phyloP scores from a whole-genome alignment of 1,139 yeast species.

The Scheffersomyces lignicola region DNA sequence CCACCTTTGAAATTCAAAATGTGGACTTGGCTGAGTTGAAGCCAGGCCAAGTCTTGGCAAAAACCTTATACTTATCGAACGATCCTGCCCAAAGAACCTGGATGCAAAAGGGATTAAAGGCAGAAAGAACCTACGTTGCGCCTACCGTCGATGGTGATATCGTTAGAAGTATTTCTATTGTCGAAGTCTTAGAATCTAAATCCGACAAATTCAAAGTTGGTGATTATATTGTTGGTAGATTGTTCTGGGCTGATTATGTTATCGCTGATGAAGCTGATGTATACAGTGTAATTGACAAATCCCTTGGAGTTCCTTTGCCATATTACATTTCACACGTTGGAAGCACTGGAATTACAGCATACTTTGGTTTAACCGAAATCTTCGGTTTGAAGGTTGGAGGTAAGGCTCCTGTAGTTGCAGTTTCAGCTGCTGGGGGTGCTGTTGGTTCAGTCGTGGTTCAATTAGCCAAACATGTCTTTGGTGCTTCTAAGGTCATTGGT shows the following conservation, averaged over 20 bases:
- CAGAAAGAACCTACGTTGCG: conserved; percentile 43
- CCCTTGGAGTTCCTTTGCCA: conserved; percentile 20
- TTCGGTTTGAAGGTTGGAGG: conserved; percentile 29
- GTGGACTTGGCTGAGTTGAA: conserved; percentile 18
- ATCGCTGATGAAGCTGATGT: conserved; percentile 16
- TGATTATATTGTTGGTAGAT: conserved; percentile 29
- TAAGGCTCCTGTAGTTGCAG: conserved; percentile 34
- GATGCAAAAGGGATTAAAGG: conserved; percentile 45
- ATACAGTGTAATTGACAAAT: conserved; percentile 21
- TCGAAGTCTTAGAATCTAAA: conserved; percentile 44
- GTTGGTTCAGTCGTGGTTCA: conserved; percentile 61
- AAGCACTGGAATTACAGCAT: conserved; percentile 60
- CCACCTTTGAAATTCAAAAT: conserved; percentile 18
- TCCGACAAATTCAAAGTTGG: conserved; percentile 36
- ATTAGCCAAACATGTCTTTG: conserved; percentile 50
- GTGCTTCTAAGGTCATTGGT: conserved; percentile 57
- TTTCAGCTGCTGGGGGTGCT: conserved; percentile 68
- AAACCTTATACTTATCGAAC: conserved; percentile 49
- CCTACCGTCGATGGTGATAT: conserved; percentile 46
- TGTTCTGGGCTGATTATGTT: conserved; percentile 29
- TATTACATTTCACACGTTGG: conserved; percentile 36
- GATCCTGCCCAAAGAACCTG: conserved; percentile 69
- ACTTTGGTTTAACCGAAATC: conserved; percentile 48
- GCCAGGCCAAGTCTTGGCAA: conserved; percentile 45
- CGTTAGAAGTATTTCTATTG: conserved; percentile 51